Conservation (phyloP, 768 basidiomycete genomes). For the Pleurotus tuber-regium region DNA sequence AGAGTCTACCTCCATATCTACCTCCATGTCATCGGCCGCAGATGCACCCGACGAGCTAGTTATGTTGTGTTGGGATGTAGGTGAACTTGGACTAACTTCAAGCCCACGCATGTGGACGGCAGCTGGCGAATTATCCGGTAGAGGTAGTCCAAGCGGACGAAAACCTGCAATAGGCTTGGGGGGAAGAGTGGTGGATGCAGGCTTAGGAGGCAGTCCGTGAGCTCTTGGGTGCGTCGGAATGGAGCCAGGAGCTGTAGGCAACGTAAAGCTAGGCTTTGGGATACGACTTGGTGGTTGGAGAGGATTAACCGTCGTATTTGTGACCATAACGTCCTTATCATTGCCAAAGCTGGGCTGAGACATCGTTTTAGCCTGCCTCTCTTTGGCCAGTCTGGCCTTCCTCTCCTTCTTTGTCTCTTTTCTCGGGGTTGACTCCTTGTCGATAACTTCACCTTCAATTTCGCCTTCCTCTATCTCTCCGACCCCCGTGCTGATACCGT, state of each 20-base stretch:
- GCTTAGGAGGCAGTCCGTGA: not conserved
- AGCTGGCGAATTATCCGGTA: not conserved
- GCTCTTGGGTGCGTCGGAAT: not conserved
- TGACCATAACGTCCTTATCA: too few relatives aligned
- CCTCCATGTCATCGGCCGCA: conserved; percentile 15
- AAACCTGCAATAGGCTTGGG: not conserved
- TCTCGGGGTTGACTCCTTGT: conserved; percentile 18
- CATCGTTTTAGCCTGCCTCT: conserved; percentile 22
- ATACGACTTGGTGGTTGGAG: not conserved
- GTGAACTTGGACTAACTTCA: not conserved
- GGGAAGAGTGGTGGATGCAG: not conserved
- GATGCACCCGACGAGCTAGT: not conserved
- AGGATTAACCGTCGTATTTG: too few relatives aligned
- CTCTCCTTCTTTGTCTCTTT: conserved; percentile 32
- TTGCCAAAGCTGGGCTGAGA: conserved; percentile 4
- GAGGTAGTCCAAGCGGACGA: not conserved
- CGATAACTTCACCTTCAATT: conserved; percentile 39
- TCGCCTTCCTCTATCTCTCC: conserved; percentile 51
- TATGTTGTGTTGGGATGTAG: not conserved
- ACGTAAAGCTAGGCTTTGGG: not conserved
- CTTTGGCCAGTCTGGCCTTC: conserved; percentile 21
- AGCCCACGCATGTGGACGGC: not conserved
- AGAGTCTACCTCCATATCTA: conserved; percentile 31
- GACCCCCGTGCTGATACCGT: conserved; percentile 25
- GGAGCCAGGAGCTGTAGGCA: not conserved